Base-by-base conservation (phyloP, 306 rosid species). In the Cucurbita ficifolia region DNA sequence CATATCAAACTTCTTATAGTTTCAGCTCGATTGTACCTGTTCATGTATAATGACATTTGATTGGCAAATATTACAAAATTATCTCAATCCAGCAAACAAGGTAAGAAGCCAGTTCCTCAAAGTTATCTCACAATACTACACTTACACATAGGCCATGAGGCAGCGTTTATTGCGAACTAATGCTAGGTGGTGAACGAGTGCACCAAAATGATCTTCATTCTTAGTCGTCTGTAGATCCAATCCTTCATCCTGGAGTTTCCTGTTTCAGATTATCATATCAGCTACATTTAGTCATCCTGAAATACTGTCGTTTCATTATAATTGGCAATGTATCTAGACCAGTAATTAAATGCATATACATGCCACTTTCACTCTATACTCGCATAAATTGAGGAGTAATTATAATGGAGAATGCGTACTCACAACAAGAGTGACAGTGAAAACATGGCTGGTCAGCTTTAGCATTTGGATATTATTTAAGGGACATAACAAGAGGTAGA, bases 391-490 rank as follows among this genome's bases (percentile, higher is more conserved):
- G 39, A 24, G 33, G n/a, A 57, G 36, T 57, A 56, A 57, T 29
- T 57, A 57, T n/a, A 57, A 11, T 22, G 39, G 62, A 57, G 62
- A 9, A 35, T 11, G 35, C 18, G 10, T 35, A 19, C 5, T 21
- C 60, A 55, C 35, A 55, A 55, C 14, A 88, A 92, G 94, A 93
- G 97, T 59, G 97, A 93, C 67, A 90, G 93, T 70, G 96, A 90
- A 79, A 87, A 90, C 59, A 93, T 93, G 98, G 96, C 96, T 68
- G 96, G 96, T 73, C 96, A 90, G 79, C 96, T 93, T 86, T 90
- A 36, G 88, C 96, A 46, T 88, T 88, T 75, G 96, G 98, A 53
- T 87, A 90, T 76, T 90, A 1, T 58, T 74, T 93, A 50, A 87
- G 81, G 70, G 94, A 88, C 61, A 55, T 10, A 22, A 55, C 76